phyloP scores from a whole-genome alignment of 2,329 filamentous ascomycete species.

The Monilinia vaccinii-corymbosi region DNA sequence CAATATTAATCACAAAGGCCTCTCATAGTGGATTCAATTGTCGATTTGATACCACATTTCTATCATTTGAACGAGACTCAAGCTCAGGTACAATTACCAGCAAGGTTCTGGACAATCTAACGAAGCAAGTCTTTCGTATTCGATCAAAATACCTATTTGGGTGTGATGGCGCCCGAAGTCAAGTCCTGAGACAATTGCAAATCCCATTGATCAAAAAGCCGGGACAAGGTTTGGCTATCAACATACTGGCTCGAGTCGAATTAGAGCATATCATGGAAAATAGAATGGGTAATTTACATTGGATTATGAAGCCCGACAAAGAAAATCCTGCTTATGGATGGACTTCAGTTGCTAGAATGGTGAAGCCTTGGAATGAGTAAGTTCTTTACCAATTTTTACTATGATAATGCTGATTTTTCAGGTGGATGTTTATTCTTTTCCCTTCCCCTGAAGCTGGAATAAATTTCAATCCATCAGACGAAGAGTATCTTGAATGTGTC shows the following conservation, averaged over 20 bases:
- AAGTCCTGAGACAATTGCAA: constrained; percentile 37
- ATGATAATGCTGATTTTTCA: constrained; percentile 11
- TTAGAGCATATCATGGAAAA: constrained; percentile 39
- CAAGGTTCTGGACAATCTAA: constrained; percentile 33
- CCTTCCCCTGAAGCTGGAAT: constrained; percentile 33
- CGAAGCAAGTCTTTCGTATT: constrained; percentile 35
- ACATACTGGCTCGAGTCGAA: constrained; percentile 42
- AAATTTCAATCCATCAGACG: constrained; percentile 34
- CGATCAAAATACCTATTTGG: constrained; percentile 49
- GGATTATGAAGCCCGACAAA: constrained; percentile 45
- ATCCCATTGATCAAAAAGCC: constrained; percentile 38
- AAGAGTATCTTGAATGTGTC: constrained; percentile 39
- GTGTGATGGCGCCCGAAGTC: constrained; percentile 43
- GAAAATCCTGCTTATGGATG: constrained; percentile 44
- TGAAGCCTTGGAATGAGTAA: constrained; percentile 50
- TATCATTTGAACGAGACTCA: constrained; percentile 25
- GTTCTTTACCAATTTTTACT: neutral
- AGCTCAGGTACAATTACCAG: constrained; percentile 21
- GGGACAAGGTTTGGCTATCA: constrained; percentile 40
- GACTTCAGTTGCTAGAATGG: constrained; percentile 45
- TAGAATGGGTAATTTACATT: constrained; percentile 51
- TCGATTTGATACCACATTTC: constrained; percentile 35
- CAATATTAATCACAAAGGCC: constrained; percentile 36
- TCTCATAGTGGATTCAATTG: constrained; percentile 33
- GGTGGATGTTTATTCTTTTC: constrained; percentile 49